Conservation (phyloP, 2,329 filamentous ascomycete genomes). For the Fusarium xylarioides region DNA sequence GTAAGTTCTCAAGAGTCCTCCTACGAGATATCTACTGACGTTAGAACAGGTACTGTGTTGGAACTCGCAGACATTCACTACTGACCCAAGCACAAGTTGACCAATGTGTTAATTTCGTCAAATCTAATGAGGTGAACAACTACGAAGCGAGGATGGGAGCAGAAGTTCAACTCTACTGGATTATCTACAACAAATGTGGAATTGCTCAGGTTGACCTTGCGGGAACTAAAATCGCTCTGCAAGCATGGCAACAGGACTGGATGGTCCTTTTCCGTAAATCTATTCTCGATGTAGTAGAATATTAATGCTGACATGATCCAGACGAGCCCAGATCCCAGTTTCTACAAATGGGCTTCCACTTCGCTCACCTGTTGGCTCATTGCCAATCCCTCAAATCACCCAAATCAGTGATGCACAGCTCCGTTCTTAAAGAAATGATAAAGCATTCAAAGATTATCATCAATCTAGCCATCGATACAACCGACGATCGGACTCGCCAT, state of each 20-base stretch:
- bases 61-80: slow-evolving; percentile 33
- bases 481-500: slow-evolving; percentile 42
- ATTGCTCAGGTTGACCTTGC: slow-evolving; percentile 4
- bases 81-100: slow-evolving; percentile 36
- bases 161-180: slow-evolving; percentile 43
- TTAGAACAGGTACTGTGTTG: slow-evolving; percentile 39
- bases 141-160: slow-evolving; percentile 43
- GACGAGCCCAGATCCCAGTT: slow-evolving; percentile 44
- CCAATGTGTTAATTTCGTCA: slow-evolving; percentile 21
- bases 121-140: slow-evolving; percentile 26
- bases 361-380: slow-evolving; percentile 39
- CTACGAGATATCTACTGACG: background rate
- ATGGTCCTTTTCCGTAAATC: slow-evolving; percentile 29
- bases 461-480: slow-evolving; percentile 42
- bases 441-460: slow-evolving; percentile 37
- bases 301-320: background rate
- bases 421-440: slow-evolving; percentile 38
- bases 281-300: background rate
- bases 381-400: slow-evolving; percentile 37
- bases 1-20: background rate
- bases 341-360: slow-evolving; percentile 44
- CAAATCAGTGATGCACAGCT: slow-evolving; percentile 15
- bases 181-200: slow-evolving; percentile 37
- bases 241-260: slow-evolving; percentile 39
- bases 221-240: slow-evolving; percentile 17